Base-by-base conservation (phyloP, 2,329 filamentous ascomycete genomes). In the Ophiocordyceps polyrhachis-furcata region DNA sequence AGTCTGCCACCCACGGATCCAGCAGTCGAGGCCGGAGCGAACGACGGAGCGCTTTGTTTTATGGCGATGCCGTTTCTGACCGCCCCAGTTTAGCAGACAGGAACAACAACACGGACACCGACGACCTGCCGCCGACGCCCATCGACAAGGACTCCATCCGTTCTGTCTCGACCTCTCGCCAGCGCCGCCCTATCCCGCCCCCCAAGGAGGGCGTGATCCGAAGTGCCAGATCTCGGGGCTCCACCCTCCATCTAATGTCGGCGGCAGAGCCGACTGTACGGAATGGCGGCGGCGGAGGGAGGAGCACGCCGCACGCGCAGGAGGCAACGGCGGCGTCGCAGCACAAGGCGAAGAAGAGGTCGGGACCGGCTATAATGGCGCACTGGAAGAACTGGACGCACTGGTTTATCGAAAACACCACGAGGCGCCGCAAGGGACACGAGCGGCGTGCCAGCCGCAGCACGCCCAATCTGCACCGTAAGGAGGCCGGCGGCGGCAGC, bases 181-280 rank as follows among this genome's bases (percentile, higher is more conserved):
- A 83, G 48, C 78, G 84, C 42, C 81, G 73, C 35, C 76, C 88
- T 6, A 69, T 84, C 38, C 84, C 83, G 11, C 89, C 89, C 40
- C 87, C 89, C 2, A 95, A 95, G 59, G 88, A 95, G 58, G 75
- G 77, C 14, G 63, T 76, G 12, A 60, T 81, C 46, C 69, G 77
- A 51, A 79, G 77, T 49, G 77, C 83, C 47, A 71, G 81, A 52
- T 83, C 83, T 51, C 72, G 85, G 48, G 83, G 84, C 40, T 94
- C 87, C 52, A 91, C 86, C 50, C 71, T 95, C 29, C 86, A 94
- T 56, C 74, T 93, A 5, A 86, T 93, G 37, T 82, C 83, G 11
- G 78, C 76, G 0, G 68, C 69, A 7, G 72, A 75, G 17, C 67
- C 65, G 1, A 50, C 75, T 15, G 61, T 60, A 19, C 50, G 59